Evolutionary conservation across 2,329 filamentous ascomycete species (phyloP), one percentile per base, ranked within the genome.

Genomic region (Aspergillus ochraceus): DNA sequence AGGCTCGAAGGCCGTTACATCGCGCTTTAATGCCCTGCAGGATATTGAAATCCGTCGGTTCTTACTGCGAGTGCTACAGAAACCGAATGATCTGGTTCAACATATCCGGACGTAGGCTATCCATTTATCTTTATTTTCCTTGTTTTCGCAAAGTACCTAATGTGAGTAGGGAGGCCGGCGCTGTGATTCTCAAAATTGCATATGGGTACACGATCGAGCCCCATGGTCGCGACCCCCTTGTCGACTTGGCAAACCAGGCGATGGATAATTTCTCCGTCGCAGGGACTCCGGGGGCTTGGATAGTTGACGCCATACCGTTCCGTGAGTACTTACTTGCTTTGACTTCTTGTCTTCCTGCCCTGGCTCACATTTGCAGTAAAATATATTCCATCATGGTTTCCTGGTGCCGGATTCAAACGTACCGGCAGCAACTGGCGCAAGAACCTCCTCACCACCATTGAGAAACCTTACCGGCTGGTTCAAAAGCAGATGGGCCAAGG

Each of bases 251-350:
- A 2, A 74, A 77, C 12, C 65, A 72, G 36, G 72, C 76, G 6
- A 75, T 83, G 70, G 66, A 67, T 2, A 62, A 78, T 6, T 81
- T 83, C 57, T 71, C 75, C 0, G 66, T 74, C n/a, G 76, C 79
- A 1, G 70, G 67, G 1, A 70, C 77, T 0, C 77, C 81, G 1
- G 79, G 79, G 10, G 71, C 65, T 5, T 83, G 76, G 76, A 58
- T 74, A 4, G 80, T 83, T 1, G 80, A 84, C 55, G 67, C 78
- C 0, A 60, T 84, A 1, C 81, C 81, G 2, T 39, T 61, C 2
- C 58, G 68, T 67, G 55, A 52, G 58, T 62, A 17, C 19, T 29
- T 29, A 29, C 26, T 29, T 29, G 1, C 12, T 17, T n/a, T n/a
- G n/a, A 45, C 29, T 4, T 3, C n/a, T 10, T 12, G 9, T n/a